These are phyloP conservation scores for Myxozyma geophila DNA, from an alignment of 805 yeast genomes.

Conservation along the genomic window DNA sequence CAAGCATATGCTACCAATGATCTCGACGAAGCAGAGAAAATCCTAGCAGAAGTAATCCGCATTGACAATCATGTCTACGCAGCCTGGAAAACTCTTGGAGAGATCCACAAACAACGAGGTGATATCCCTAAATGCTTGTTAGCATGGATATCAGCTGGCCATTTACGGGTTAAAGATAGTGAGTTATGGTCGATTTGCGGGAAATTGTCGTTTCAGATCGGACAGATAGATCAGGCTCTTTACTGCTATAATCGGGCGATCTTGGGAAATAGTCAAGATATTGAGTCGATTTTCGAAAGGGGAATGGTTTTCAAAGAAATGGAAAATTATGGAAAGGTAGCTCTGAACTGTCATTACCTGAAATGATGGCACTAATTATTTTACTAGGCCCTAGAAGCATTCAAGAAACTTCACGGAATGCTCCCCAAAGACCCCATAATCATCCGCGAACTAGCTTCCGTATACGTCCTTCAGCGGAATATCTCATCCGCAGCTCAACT, in stretches of 20 bases:
- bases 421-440: slow-evolving; percentile 66
- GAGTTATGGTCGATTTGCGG: slow-evolving; percentile 79
- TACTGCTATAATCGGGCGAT: slow-evolving; percentile 76
- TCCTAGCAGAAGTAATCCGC: slow-evolving; percentile 61
- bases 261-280: slow-evolving; percentile 54
- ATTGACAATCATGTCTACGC: slow-evolving; percentile 76
- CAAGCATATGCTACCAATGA: slow-evolving; percentile 76
- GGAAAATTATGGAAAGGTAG: slow-evolving; percentile 60
- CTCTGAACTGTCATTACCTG: not conserved
- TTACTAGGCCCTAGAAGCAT: slow-evolving; percentile 64
- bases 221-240: slow-evolving; percentile 74
- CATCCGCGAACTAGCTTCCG: slow-evolving; percentile 61
- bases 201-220: slow-evolving; percentile 43
- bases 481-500: slow-evolving; percentile 39
- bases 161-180: slow-evolving; percentile 72
- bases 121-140: slow-evolving; percentile 72
- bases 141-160: slow-evolving; percentile 83
- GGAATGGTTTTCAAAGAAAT: slow-evolving; percentile 69
- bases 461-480: slow-evolving; percentile 44
- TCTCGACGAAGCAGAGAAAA: slow-evolving; percentile 45
- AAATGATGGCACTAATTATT: not conserved
- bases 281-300: slow-evolving; percentile 64
- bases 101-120: slow-evolving; percentile 72
- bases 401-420: slow-evolving; percentile 59
- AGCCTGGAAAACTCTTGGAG: slow-evolving; percentile 89